Base-by-base conservation (phyloP, 345 rosid genomes). In the Turnera subulata region DNA sequence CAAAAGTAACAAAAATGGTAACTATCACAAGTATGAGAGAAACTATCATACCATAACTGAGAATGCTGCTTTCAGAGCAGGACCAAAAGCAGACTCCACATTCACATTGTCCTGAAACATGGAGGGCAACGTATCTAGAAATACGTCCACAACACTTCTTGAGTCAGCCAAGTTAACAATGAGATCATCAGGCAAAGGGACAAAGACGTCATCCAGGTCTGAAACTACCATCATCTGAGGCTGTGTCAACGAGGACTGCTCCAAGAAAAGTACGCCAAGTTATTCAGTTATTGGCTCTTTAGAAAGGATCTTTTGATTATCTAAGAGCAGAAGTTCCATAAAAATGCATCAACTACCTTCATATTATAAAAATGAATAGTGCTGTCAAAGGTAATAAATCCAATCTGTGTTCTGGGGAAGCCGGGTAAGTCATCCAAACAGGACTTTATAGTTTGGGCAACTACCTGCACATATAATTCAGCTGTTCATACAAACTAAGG, bases 141-240 rank as follows among this genome's bases (percentile, higher is more conserved):
- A 94, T 58, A 91, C 76, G 45, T 86, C 97, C 60, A 94, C 93
- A 54, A 94, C 97, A 64, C 50, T 79, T 81, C 84, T 85, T 23
- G 99, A 94, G 76, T 94, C 99, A 53, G 99, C 88, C 76, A 94
- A 80, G 76, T 94, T 94, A 66, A 94, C 99, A 59, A 90, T 93
- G 71, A 94, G 97, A 77, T 94, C 99, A 75, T 94, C 97, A 5
- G 96, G 96, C 67, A 90, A 73, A 1, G 99, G 99, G 57, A 88
- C 63, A 70, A 94, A 94, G 53, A 94, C 61, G 70, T 90, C 99
- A 67, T 94, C 99, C 39, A 90, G 80, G 75, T 94, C 99, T 5
- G 99, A 82, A 62, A 94, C 93, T 59, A 94, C 97, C 96, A 94
- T 88, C 99, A 94, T 90, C 68, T 94, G 99, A 71, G 99, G 96